These are phyloP conservation scores for Sugiyamaella japonica DNA, from an alignment of 1,139 yeast genomes.

Conservation along the genomic window DNA sequence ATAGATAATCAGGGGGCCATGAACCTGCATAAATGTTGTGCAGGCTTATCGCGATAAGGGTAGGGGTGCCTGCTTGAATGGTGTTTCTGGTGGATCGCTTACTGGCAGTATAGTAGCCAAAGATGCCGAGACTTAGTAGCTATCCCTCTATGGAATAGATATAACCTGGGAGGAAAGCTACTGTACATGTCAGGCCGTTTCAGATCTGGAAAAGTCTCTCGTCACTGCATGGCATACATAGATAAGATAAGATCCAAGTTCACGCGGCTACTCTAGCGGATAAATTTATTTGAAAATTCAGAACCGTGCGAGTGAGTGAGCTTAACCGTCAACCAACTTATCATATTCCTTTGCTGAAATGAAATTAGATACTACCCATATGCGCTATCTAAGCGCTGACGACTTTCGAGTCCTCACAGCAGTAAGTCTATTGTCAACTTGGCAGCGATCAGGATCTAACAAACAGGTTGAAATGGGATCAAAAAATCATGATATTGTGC, in stretches of 20 bases:
- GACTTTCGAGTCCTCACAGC: conserved; percentile 90
- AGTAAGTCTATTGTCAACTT: conserved; percentile 38
- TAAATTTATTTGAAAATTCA: conserved; percentile 5
- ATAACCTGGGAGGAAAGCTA: too few relatives aligned
- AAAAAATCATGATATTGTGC: conserved; percentile 91
- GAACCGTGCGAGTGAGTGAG: not conserved
- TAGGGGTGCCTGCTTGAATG: not conserved
- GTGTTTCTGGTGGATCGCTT: too few relatives aligned
- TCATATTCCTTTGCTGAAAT: conserved; percentile 42
- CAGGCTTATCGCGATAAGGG: conserved; percentile 4
- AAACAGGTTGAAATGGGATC: conserved; percentile 69
- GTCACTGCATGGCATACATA: too few relatives aligned
- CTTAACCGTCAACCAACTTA: not conserved
- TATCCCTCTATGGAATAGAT: too few relatives aligned
- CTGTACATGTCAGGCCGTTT: too few relatives aligned
- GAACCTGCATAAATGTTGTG: too few relatives aligned
- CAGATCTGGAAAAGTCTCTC: too few relatives aligned
- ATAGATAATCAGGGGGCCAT: too few relatives aligned
- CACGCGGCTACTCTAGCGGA: conserved; percentile 11
- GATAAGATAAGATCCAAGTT: not conserved
- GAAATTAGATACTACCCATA: conserved; percentile 90
- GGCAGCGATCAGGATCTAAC: not conserved
- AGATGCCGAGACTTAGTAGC: too few relatives aligned
- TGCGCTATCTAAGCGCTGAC: conserved; percentile 88
- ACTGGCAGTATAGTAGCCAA: too few relatives aligned